phyloP scores from a whole-genome alignment of 768 basidiomycete species.

The Exidia glandulosa region DNA sequence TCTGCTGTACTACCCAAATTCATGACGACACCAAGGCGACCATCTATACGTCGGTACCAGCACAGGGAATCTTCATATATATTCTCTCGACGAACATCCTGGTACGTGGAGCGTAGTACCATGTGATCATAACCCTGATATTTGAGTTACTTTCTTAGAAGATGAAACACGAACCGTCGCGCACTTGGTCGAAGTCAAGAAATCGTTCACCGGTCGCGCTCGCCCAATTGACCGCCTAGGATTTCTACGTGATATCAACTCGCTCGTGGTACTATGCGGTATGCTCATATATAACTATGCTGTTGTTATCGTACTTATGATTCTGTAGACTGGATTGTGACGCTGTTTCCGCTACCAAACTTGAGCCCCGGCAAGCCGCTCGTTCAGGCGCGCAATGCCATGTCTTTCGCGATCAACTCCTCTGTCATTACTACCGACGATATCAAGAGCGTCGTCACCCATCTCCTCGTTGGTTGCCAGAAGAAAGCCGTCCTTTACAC shows the following conservation, averaged over 20 bases:
- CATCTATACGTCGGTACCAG: conserved; percentile 54
- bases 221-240: conserved; percentile 82
- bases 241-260: conserved; percentile 75
- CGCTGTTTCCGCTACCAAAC: conserved; percentile 65
- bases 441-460: conserved; percentile 44
- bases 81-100: conserved; percentile 29
- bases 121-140: background rate
- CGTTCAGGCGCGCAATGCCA: conserved; percentile 64
- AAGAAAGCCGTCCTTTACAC: conserved; percentile 75
- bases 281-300: conserved; percentile 11
- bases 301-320: conserved; percentile 1
- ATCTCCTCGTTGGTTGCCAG: conserved; percentile 74
- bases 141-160: conserved; percentile 4
- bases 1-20: conserved; percentile 4
- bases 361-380: conserved; percentile 63
- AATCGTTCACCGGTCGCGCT: conserved; percentile 35
- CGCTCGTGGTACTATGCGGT: conserved; percentile 80
- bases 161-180: conserved; percentile 19
- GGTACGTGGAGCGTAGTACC: conserved; percentile 19
- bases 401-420: conserved; percentile 71
- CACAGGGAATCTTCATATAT: conserved; percentile 44
- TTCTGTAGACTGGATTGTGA: conserved; percentile 53
- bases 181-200: conserved; percentile 49
- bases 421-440: conserved; percentile 36
- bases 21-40: conserved; percentile 28